These are phyloP conservation scores for Ambrosia trifida DNA, from an alignment of 129 eudicot species.

Conservation along the genomic window DNA sequence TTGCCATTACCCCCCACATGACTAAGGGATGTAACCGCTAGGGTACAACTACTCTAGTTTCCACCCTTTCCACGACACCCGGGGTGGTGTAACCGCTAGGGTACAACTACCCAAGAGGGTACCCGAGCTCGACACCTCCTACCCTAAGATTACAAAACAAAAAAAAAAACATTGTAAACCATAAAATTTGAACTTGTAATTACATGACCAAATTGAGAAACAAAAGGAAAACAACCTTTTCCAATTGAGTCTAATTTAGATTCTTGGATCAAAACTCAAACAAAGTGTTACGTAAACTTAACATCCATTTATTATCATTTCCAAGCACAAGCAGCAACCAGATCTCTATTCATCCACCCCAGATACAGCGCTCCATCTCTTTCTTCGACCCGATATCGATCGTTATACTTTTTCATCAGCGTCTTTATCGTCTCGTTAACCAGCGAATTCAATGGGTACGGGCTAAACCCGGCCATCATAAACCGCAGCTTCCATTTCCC, in stretches of 20 bases:
- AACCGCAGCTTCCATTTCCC: constrained; percentile 85
- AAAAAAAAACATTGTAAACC: not conserved
- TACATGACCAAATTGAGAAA: not conserved
- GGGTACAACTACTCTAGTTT: too few species aligned
- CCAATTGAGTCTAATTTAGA: not conserved
- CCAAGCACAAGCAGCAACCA: constrained; percentile 85
- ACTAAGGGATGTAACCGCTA: too few species aligned
- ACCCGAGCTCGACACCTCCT: too few species aligned
- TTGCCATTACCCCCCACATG: too few species aligned
- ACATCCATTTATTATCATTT: constrained; percentile 30
- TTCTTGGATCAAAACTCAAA: too few species aligned
- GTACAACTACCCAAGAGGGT: too few species aligned
- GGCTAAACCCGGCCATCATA: constrained; percentile 81
- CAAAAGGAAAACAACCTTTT: not conserved
- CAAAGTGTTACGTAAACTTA: too few species aligned
- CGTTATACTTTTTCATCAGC: constrained; percentile 50
- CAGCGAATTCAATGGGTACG: constrained; percentile 64
- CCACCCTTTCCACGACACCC: too few species aligned
- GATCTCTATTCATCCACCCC: constrained; percentile 77
- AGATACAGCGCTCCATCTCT: constrained; percentile 78
- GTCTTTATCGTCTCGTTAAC: constrained; percentile 63
- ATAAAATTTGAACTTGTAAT: not conserved
- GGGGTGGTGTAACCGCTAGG: too few species aligned
- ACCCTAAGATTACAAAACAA: too few species aligned
- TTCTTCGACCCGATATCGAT: constrained; percentile 69